These are phyloP conservation scores for Leccinum barrowsii DNA, from an alignment of 768 basidiomycete genomes.

Conservation along the genomic window DNA sequence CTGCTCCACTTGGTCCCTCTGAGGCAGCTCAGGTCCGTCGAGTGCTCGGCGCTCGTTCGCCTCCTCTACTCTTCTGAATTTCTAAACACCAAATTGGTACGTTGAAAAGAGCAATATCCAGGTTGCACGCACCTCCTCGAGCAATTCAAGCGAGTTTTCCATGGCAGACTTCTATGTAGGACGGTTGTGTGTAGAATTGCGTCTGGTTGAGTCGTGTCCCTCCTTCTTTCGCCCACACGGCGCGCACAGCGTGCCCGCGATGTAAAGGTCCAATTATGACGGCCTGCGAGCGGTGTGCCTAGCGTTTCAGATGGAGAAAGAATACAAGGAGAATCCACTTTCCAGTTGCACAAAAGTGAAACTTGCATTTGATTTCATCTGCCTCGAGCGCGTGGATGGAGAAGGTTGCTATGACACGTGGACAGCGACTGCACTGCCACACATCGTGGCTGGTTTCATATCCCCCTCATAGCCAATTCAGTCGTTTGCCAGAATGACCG, in stretches of 20 bases:
- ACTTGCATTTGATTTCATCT: slow-evolving; percentile 11
- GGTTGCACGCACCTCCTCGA: slow-evolving; percentile 27
- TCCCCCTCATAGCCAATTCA: neutral
- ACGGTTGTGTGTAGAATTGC: neutral
- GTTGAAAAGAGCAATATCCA: neutral
- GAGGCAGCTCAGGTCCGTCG: slow-evolving; percentile 26
- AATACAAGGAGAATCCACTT: neutral
- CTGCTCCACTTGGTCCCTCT: slow-evolving; percentile 14
- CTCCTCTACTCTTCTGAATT: slow-evolving; percentile 55
- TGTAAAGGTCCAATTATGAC: slow-evolving; percentile 2
- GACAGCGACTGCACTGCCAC: slow-evolving; percentile 18
- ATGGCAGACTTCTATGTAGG: slow-evolving; percentile 7
- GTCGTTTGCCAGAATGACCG: neutral
- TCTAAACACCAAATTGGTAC: slow-evolving; percentile 32
- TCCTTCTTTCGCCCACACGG: neutral
- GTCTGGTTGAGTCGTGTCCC: neutral
- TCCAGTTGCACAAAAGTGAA: slow-evolving; percentile 3
- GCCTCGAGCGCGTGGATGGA: neutral
- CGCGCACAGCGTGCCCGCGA: slow-evolving; percentile 9
- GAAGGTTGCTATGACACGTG: slow-evolving; percentile 13
- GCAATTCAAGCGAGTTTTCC: slow-evolving; percentile 22
- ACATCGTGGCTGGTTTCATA: neutral
- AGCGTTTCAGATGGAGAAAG: neutral
- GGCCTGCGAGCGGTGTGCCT: neutral
- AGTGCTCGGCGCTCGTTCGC: slow-evolving; percentile 51